Evolutionary conservation across 2,329 filamentous ascomycete species (phyloP), one percentile per base, ranked within the genome.

Genomic region (Sporothrix brasiliensis): DNA sequence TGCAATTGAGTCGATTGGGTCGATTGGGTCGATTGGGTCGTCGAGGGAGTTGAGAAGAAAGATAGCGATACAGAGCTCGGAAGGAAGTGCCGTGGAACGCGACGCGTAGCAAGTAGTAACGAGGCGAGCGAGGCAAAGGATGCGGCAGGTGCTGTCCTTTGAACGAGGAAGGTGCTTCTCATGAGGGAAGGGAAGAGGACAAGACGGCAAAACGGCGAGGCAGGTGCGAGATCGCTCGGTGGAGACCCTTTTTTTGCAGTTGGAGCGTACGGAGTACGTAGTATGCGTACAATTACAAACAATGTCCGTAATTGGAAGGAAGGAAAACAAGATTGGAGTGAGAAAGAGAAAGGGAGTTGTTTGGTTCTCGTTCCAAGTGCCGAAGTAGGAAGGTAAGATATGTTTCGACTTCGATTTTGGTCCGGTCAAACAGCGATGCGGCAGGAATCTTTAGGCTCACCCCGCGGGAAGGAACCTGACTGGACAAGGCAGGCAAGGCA

Each of bases 351-450:
- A 5, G 63, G 24, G 47, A 3, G 49, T 24, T 16, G 52, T 27
- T 49, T 44, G 56, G 56, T 54, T 47, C 50, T 69, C 34, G 34
- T 54, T 52, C 27, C 53, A 68, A 63, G 65, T 68, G 56, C 69
- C 69, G 69, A 70, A 70, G 63, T 63, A 67, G 69, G 69, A 70
- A 70, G 69, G 69, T 70, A 70, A 70, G 69, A 65, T 70, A 61
- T 70, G 69, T 70, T 66, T 30, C 30, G 27, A 27, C 39, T 54
- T 54, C 14, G n/a, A 16, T 54, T 50, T n/a, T n/a, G 39, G 56
- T 21, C 49, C 4, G 27, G 56, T 13, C 13, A 39, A 34, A 41
- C 7, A n/a, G 63, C 30, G 61, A 27, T 39, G 63, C 63, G 27
- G 63, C 47, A 19, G 47, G 47, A 39, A 27, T 63, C 58, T 47